Evolutionary conservation across 495 filamentous ascomycete genomes (phyloP).

Genomic region (Lepraria neglecta): DNA sequence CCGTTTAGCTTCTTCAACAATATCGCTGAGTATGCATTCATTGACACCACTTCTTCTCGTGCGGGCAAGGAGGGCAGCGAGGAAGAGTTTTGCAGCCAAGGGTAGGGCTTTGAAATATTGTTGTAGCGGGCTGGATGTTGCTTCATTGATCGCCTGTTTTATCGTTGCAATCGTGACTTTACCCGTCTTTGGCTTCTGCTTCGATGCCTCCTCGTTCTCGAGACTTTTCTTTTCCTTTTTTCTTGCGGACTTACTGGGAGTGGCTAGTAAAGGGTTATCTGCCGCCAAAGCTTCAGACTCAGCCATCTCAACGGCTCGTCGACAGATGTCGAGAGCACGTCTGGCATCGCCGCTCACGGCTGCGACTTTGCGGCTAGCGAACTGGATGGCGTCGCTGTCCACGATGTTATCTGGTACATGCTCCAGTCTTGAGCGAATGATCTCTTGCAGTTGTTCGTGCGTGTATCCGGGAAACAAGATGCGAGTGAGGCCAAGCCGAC

Average conservation of each 20-base stretch:
- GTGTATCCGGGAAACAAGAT: slow-evolving; percentile 98
- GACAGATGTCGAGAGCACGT: slow-evolving; percentile 89
- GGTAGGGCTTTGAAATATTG: slow-evolving; percentile 77
- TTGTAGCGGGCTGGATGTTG: slow-evolving; percentile 85
- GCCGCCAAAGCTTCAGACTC: slow-evolving; percentile 57
- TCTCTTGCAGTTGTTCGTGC: slow-evolving; percentile 95
- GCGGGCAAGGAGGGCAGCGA: slow-evolving; percentile 71
- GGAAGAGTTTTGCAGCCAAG: slow-evolving; percentile 73
- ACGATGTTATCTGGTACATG: slow-evolving; percentile 86
- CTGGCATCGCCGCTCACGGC: slow-evolving; percentile 93
- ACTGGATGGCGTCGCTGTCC: slow-evolving; percentile 89
- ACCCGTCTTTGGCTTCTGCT: slow-evolving; percentile 31
- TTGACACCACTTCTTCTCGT: slow-evolving; percentile 76
- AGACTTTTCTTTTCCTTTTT: slow-evolving; percentile 5
- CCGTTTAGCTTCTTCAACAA: slow-evolving; percentile 80
- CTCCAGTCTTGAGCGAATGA: slow-evolving; percentile 82
- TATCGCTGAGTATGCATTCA: slow-evolving; percentile 84
- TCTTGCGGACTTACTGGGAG: slow-evolving; percentile 40
- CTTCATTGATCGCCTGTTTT: slow-evolving; percentile 90
- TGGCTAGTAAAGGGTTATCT: slow-evolving; percentile 30
- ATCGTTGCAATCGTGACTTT: slow-evolving; percentile 86
- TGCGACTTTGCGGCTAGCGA: slow-evolving; percentile 92
- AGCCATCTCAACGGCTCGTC: slow-evolving; percentile 90
- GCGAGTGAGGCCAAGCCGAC: slow-evolving; percentile 76
- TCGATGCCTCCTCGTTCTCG: slow-evolving; percentile 11